Percentiles rank a stretch among this genome's conserved stretches.
phyloP scores from a whole-genome alignment of 2,329 filamentous ascomycete species.

The Magnaporthales sp. region DNA sequence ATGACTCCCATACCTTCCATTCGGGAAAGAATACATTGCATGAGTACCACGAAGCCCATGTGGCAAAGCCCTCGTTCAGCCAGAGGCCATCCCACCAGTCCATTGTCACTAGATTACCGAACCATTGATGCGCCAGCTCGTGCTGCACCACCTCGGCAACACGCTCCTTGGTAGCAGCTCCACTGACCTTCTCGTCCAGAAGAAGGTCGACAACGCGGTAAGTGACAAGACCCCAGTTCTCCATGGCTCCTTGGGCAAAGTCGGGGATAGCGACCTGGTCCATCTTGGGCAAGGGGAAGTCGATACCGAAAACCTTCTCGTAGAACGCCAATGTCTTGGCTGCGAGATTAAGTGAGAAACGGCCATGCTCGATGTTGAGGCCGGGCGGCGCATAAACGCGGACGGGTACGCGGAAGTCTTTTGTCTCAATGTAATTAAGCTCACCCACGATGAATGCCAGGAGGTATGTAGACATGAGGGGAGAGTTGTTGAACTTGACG shows the following conservation, averaged over 20 bases:
- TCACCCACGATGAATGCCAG: constrained; percentile 91
- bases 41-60: constrained; percentile 77
- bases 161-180: constrained; percentile 82
- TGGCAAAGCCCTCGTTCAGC: constrained; percentile 87
- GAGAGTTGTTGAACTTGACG: constrained; percentile 86
- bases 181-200: constrained; percentile 84
- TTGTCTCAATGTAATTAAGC: constrained; percentile 88
- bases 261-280: constrained; percentile 95
- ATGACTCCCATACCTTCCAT: constrained; percentile 96
- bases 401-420: constrained; percentile 82
- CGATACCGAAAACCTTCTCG: constrained; percentile 84
- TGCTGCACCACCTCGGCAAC: constrained; percentile 95
- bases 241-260: constrained; percentile 93
- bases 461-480: constrained; percentile 93
- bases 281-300: constrained; percentile 88
- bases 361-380: constrained; percentile 81
- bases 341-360: constrained; percentile 83
- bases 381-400: constrained; percentile 90
- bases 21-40: constrained; percentile 94
- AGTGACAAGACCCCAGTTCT: constrained; percentile 95
- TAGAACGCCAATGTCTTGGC: constrained; percentile 89
- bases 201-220: constrained; percentile 89
- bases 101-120: constrained; percentile 87
- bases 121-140: constrained; percentile 91
- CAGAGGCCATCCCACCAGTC: constrained; percentile 90